Percentiles rank a stretch among this genome's conserved stretches.
Conservation (phyloP, 1,284 basidiomycete genomes). For the Pseudomicrostroma phylloplanum region DNA sequence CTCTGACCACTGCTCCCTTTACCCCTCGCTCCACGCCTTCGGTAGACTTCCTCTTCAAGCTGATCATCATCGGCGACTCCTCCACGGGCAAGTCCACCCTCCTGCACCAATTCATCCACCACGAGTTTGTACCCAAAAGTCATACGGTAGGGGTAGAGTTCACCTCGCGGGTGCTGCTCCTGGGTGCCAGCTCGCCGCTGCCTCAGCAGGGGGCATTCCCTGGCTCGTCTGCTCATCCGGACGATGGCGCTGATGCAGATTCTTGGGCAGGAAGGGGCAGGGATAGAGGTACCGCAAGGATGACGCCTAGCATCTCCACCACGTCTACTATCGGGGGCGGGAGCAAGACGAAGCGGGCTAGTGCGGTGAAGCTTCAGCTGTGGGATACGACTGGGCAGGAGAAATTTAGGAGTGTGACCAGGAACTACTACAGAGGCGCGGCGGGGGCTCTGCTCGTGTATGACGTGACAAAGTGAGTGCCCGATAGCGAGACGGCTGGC, state of each 20-base stretch:
- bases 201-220: too few relatives aligned
- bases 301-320: too few relatives aligned
- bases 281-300: too few relatives aligned
- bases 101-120: conserved; percentile 85
- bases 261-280: not conserved
- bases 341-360: conserved; percentile 2
- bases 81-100: conserved; percentile 94
- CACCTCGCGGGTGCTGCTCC: conserved; percentile 70
- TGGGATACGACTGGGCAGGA: conserved; percentile 46
- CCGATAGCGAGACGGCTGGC: not conserved
- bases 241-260: not conserved
- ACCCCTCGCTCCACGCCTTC: not conserved
- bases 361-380: conserved; percentile 17
- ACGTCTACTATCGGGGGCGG: conserved; percentile 18
- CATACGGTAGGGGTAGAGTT: conserved; percentile 98
- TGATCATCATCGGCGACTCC: conserved; percentile 92
- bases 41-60: conserved; percentile 86
- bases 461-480: conserved; percentile 79
- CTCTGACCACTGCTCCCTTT: not conserved
- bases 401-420: conserved; percentile 73
- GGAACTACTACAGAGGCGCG: conserved; percentile 92
- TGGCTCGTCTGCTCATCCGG: not conserved
- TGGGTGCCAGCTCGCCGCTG: not conserved
- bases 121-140: conserved; percentile 59
- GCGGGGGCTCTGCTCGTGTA: conserved; percentile 72